Base-by-base conservation (phyloP, 2,329 filamentous ascomycete species). In the Bipolaris oryzae region DNA sequence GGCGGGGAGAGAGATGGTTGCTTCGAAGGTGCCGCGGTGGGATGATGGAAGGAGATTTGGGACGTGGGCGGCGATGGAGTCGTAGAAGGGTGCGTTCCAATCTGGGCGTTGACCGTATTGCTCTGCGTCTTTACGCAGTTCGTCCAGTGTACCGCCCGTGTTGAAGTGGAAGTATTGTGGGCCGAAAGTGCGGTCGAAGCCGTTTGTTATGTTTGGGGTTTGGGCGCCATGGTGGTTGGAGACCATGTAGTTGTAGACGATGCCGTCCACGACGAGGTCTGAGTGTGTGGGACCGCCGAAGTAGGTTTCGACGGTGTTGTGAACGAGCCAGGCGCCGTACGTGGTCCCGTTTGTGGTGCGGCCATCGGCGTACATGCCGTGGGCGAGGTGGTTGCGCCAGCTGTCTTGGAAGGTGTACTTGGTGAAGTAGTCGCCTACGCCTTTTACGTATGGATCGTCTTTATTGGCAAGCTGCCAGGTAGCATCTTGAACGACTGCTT, bases 131-230 rank as follows among this genome's bases (percentile, higher is more conserved):
- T 76, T 74, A 20, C 83, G 78, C 2, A 87, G 78, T 1, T 60
- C 77, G 66, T 57, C 1, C 63, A 62, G 1, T 1, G 28, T 31
- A 5, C 78, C 74, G 10, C 83, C 84, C 49, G 81, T 80, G 71
- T 88, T 89, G 77, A 88, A 89, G 66, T 87, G 79, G 65, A 83
- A 88, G 65, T 82, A 87, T 69, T 84, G 82, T 5, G 86, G 86
- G 1, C 87, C 87, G 65, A 88, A 88, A 0, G 86, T 88, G 2
- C 86, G 80, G 63, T 88, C 86, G 60, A 88, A 88, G 0, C 86
- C 86, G 58, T 85, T 72, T 1, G 84, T 87, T 63, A 89, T 87
- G 62, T 88, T 87, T 5, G 86, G 85, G 13, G 83, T 85, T 39
- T 84, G 82, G 56, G 85, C 83, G 5, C 86, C 85, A 51, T 88